Percentiles rank a stretch among this genome's conserved stretches.
phyloP scores from a whole-genome alignment of 805 yeast genomes.

The Lachancea fermentati region DNA sequence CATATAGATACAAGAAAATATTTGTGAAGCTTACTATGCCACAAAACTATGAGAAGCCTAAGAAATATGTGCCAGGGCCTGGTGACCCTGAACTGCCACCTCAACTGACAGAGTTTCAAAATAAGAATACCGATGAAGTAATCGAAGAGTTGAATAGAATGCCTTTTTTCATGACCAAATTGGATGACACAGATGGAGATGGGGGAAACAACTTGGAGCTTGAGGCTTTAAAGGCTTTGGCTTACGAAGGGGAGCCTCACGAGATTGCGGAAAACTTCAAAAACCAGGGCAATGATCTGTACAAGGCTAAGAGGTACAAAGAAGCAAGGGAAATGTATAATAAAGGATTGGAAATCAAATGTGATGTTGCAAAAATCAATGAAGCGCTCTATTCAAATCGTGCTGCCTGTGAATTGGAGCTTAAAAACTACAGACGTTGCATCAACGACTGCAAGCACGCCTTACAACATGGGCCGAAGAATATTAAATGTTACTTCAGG shows the following conservation, averaged over 20 bases:
- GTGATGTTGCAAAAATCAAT: slow-evolving; percentile 50
- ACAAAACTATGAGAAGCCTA: slow-evolving; percentile 26
- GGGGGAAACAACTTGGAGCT: slow-evolving; percentile 69
- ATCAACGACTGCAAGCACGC: slow-evolving; percentile 80
- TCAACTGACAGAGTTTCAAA: slow-evolving; percentile 57
- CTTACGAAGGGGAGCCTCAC: slow-evolving; percentile 92
- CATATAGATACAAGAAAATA: too few relatives aligned
- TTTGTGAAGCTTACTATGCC: not conserved
- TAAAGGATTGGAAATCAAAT: slow-evolving; percentile 69
- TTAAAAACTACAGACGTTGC: slow-evolving; percentile 78
- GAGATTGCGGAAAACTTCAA: slow-evolving; percentile 88
- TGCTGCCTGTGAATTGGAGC: slow-evolving; percentile 86
- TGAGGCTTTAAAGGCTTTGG: slow-evolving; percentile 87
- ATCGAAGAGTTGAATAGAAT: slow-evolving; percentile 70
- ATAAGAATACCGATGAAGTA: slow-evolving; percentile 69
- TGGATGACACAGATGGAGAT: slow-evolving; percentile 70
- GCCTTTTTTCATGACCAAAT: slow-evolving; percentile 91
- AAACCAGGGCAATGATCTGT: slow-evolving; percentile 88
- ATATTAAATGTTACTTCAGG: slow-evolving; percentile 79
- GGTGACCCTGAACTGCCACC: slow-evolving; percentile 77
- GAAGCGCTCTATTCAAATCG: slow-evolving; percentile 70
- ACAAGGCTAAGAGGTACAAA: slow-evolving; percentile 60
- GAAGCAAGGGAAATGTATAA: slow-evolving; percentile 76
- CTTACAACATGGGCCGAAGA: slow-evolving; percentile 56
- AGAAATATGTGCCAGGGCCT: slow-evolving; percentile 42